Evolutionary conservation across 352 stramenopile species (phyloP), one percentile per base, ranked within the genome.

Genomic region (Phytophthora cactorum): DNA sequence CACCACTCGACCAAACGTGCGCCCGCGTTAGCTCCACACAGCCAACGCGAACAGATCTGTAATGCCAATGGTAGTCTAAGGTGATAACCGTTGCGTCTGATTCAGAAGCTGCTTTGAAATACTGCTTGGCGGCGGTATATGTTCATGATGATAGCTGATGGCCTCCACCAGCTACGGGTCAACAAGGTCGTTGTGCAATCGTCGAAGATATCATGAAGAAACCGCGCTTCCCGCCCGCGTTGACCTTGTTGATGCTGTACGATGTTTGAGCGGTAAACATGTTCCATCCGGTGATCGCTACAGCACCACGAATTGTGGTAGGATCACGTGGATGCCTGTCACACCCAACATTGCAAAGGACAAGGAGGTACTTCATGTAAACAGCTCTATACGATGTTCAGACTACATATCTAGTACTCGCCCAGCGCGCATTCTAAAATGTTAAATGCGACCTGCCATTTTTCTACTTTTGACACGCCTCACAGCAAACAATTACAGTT

Each of bases 151-250:
- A 22, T 12, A 14, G 34, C 34, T 39, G 9, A 12, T 12, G 2
- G 9, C 34, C 9, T 39, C 34, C 36, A 55, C 27, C 47, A 41
- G 29, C 47, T 14, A 43, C 47, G 39, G 17, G 25, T 28, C 22
- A 44, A 45, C 27, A 14, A 72, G 36, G 32, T 17, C 43, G 52
- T 69, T 65, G 66, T 69, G 41, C 52, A 41, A 66, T 73, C 46
- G 66, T 65, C 46, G 46, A 52, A 46, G 52, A 63, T 63, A 58
- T 52, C 46, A 59, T 54, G 22, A 52, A 47, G 49, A 17, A 45
- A 59, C 34, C 29, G 27, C 53, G 6, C 57, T 51, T 65, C 53
- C 43, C 51, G 27, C 14, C 15, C 12, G 39, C 52, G 34, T 43
- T 45, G 45, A 68, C 45, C 14, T 39, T 27, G 47, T 32, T 63